phyloP scores from a whole-genome alignment of 768 basidiomycete species.

The Myochromella boudieri region DNA sequence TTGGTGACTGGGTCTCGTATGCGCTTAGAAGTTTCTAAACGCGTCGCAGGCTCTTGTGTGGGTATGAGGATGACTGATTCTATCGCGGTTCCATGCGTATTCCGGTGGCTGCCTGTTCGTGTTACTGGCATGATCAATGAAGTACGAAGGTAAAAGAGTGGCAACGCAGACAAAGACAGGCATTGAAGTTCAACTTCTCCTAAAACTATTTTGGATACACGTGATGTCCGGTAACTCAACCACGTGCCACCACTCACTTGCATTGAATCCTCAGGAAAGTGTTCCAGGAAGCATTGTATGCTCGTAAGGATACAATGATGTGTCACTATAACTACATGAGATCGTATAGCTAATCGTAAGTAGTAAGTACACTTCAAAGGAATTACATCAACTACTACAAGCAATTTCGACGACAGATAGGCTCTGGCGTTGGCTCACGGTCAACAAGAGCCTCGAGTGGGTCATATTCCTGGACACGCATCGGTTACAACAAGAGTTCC shows the following conservation, averaged over 20 bases:
- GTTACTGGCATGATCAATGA: slow-evolving; percentile 8
- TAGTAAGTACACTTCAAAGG: too few relatives aligned
- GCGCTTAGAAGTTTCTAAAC: slow-evolving; percentile 17
- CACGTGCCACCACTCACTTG: too few relatives aligned
- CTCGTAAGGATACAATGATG: too few relatives aligned
- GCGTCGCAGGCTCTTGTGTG: neutral
- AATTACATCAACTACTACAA: too few relatives aligned
- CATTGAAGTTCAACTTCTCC: neutral
- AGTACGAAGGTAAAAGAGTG: neutral
- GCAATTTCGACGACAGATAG: slow-evolving; percentile 14
- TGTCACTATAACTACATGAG: too few relatives aligned
- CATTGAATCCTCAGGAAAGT: too few relatives aligned
- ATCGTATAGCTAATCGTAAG: too few relatives aligned
- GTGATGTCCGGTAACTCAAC: neutral
- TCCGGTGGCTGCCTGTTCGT: slow-evolving; percentile 1
- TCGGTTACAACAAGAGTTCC: too few relatives aligned
- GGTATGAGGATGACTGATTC: neutral
- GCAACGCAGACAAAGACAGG: too few relatives aligned
- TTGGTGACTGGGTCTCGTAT: slow-evolving; percentile 15
- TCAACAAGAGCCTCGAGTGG: neutral
- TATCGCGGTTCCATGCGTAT: neutral
- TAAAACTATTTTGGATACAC: slow-evolving; percentile 1
- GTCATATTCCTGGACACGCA: too few relatives aligned
- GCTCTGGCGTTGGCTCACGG: slow-evolving; percentile 10
- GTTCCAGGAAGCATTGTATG: too few relatives aligned